Conservation (phyloP, 768 basidiomycete species). For the Suillus cothurnatus region DNA sequence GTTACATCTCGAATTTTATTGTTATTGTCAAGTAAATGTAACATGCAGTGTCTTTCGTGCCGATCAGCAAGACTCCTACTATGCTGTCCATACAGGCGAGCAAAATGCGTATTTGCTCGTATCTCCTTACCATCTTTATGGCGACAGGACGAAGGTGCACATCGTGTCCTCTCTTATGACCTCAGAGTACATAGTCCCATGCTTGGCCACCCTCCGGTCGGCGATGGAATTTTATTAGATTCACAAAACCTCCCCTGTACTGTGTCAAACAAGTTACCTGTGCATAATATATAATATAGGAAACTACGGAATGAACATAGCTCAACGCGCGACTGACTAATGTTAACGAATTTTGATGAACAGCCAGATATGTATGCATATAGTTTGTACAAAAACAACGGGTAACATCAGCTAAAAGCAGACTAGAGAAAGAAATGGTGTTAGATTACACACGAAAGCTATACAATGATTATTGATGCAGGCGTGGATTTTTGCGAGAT, state of each 20-base stretch:
- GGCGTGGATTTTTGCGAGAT: background rate
- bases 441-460: background rate
- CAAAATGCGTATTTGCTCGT: background rate
- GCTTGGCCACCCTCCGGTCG: background rate
- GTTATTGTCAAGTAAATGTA: background rate
- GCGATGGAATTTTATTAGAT: background rate
- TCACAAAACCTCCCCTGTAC: background rate
- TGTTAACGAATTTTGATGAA: background rate
- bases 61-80: background rate
- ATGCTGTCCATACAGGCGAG: background rate
- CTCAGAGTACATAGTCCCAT: background rate
- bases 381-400: background rate
- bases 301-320: background rate
- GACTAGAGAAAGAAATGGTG: background rate
- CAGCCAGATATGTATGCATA: background rate
- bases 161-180: background rate
- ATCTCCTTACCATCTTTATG: background rate
- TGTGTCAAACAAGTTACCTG: background rate
- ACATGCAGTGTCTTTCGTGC: background rate
- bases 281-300: background rate
- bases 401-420: background rate
- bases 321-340: background rate
- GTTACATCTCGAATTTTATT: background rate
- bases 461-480: background rate
- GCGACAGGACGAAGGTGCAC: background rate